Evolutionary conservation across 2,329 filamentous ascomycete genomes (phyloP).

Genomic region (Fusarium oxysporum): DNA sequence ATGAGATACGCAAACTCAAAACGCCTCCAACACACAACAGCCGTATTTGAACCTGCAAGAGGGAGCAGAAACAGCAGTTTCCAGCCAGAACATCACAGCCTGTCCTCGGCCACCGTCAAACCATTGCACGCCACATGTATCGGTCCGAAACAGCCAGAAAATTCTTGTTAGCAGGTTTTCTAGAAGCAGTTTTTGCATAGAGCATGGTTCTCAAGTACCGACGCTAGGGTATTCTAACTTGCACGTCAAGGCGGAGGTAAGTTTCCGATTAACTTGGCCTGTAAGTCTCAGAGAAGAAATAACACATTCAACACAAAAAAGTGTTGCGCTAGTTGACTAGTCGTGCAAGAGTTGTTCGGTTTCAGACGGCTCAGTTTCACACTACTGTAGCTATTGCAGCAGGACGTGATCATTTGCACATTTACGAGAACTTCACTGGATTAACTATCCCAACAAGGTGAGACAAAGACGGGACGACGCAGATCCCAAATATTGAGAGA

Average conservation of each 20-base stretch:
- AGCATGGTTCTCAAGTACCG: conserved; percentile 10
- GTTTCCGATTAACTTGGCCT: conserved; percentile 8
- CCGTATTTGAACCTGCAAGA: background rate
- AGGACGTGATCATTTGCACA: conserved; percentile 11
- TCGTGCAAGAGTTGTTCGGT: conserved; percentile 7
- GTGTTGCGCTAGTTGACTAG: conserved; percentile 10
- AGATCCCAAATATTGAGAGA: background rate
- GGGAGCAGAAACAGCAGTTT: background rate
- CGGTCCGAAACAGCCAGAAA: conserved; percentile 23
- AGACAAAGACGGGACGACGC: conserved; percentile 5
- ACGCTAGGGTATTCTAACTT: conserved; percentile 5
- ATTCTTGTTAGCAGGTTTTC: conserved; percentile 8
- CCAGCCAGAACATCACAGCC: background rate
- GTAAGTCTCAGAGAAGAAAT: background rate
- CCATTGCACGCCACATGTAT: background rate
- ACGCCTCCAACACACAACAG: background rate
- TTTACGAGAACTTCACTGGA: conserved; percentile 1
- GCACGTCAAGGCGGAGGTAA: conserved; percentile 5
- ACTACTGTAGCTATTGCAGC: background rate
- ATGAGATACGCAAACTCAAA: background rate
- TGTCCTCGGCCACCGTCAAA: background rate
- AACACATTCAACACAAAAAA: background rate
- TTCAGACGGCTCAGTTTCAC: conserved; percentile 23
- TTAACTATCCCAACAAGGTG: background rate
- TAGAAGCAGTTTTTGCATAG: conserved; percentile 3